Evolutionary conservation across 2,329 filamentous ascomycete species (phyloP).

Genomic region (Herpomyces periplanetae): DNA sequence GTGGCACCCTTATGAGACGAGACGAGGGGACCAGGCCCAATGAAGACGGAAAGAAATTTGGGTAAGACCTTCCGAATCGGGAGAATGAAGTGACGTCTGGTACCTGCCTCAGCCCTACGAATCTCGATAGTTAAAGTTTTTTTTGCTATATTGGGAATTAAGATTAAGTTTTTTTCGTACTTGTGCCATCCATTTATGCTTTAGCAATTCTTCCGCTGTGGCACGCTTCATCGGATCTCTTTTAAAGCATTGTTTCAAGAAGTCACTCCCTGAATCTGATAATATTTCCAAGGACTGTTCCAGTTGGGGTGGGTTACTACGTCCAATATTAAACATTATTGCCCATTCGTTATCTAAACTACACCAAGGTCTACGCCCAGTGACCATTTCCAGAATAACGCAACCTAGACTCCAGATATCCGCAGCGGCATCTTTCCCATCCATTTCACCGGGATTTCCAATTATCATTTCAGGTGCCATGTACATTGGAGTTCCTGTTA

Average conservation of each 20-base stretch:
- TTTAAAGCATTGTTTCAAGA: conserved; percentile 49
- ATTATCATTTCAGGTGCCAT: conserved; percentile 90
- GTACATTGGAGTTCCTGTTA: conserved; percentile 97
- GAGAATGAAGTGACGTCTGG: too few relatives aligned
- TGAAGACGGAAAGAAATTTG: too few relatives aligned
- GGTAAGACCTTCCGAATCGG: too few relatives aligned
- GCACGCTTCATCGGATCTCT: conserved; percentile 39
- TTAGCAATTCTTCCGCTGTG: conserved; percentile 50
- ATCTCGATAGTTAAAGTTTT: too few relatives aligned
- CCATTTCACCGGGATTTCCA: too few relatives aligned
- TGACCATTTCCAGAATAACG: conserved; percentile 89
- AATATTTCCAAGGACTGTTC: conserved; percentile 50
- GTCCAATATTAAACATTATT: conserved; percentile 99
- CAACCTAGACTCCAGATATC: conserved; percentile 92
- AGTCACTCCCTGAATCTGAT: conserved; percentile 47
- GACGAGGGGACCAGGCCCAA: too few relatives aligned
- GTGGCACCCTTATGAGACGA: too few relatives aligned
- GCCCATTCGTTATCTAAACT: conserved; percentile 95
- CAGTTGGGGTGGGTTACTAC: conserved; percentile 62
- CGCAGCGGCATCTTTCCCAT: conserved; percentile 39
- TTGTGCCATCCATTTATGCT: conserved; percentile 93
- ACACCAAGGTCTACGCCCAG: conserved; percentile 68
- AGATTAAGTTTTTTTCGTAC: too few relatives aligned
- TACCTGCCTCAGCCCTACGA: too few relatives aligned
- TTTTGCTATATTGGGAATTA: too few relatives aligned